Base-by-base conservation (phyloP, 2,329 filamentous ascomycete genomes). In the Colletotrichum sp. region DNA sequence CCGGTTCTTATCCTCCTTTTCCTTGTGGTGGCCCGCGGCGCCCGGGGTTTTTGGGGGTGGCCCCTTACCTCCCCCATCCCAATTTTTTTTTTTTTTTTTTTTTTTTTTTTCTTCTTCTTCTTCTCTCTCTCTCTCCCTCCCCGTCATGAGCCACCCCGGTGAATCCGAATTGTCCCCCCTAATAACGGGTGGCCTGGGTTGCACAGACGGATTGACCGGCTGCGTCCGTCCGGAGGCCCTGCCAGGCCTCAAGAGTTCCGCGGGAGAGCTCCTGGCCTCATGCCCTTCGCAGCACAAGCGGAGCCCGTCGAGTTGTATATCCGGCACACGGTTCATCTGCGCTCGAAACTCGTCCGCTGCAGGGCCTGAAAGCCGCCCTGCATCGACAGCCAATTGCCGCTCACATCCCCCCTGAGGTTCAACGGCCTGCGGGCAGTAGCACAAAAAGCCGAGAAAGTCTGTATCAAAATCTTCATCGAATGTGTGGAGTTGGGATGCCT, bases 311-410 rank as follows among this genome's bases (percentile, higher is more conserved):
- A 36, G 39, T 34, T 69, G 57, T 76, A 68, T 69, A 76, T 73
- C 26, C 44, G 59, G 57, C 44, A 73, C 73, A 68, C 28, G 55
- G 64, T 34, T 76, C 73, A 76, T 65, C 73, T 76, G 70, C 70
- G 39, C 39, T 76, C 44, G 64, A 73, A 73, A 73, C 63, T 44
- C 63, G 13, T 13, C 13, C 18, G 49, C 39, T 49, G 18, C 39
- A 49, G 69, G 39, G 55, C 57, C 39, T 32, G 30, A n/a, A 24
- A 18, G 30, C 36, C 32, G 60, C 60, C 32, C 32, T 64, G 32
- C n/a, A 39, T 63, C 60, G 30, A 64, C 30, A 64, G 60, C 26
- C 21, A 63, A 63, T 32, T 13, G 32, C 60, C 26, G 26, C 39
- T n/a, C 18, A 49, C 39, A 49, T 49, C 18, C 18, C 18, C 18